Conservation (phyloP, 331 rosid species). For the Stylosanthes scabra region DNA sequence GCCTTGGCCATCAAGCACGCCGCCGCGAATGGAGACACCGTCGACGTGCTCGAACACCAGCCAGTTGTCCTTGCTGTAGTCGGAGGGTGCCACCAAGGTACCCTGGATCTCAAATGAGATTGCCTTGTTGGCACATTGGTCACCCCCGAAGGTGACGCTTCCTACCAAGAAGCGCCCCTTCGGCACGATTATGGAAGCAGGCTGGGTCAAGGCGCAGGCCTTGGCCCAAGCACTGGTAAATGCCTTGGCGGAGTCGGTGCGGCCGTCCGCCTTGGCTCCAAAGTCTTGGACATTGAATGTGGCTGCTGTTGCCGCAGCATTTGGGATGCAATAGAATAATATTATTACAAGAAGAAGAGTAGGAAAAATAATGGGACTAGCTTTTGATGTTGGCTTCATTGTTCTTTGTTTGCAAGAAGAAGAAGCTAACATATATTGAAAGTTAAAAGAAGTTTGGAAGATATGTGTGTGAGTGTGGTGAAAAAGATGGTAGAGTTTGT, state of each 20-base stretch:
- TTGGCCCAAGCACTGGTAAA: slow-evolving; percentile 53
- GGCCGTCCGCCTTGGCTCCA: slow-evolving; percentile 61
- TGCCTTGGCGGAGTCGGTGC: slow-evolving; percentile 51
- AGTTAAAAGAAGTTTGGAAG: neutral
- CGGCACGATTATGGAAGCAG: slow-evolving; percentile 45
- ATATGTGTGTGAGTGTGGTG: slow-evolving; percentile 22
- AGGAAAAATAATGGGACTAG: neutral
- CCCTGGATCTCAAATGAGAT: slow-evolving; percentile 57
- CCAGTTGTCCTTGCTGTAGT: slow-evolving; percentile 50
- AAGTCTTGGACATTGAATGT: slow-evolving; percentile 48
- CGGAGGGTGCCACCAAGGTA: slow-evolving; percentile 55
- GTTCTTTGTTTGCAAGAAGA: neutral
- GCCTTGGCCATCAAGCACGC: slow-evolving; percentile 62
- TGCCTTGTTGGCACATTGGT: slow-evolving; percentile 45
- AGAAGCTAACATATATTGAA: neutral
- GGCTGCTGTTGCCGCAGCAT: neutral
- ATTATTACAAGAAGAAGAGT: neutral
- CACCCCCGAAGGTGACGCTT: slow-evolving; percentile 32
- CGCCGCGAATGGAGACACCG: slow-evolving; percentile 56
- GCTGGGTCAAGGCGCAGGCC: slow-evolving; percentile 49
- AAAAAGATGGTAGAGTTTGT: slow-evolving; percentile 42
- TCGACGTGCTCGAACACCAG: slow-evolving; percentile 44
- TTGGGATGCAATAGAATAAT: neutral
- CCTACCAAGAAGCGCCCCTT: slow-evolving; percentile 52
- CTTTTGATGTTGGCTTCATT: slow-evolving; percentile 28